Evolutionary conservation across 345 rosid genomes (phyloP), one percentile per base, ranked within the genome.

Genomic region (Eutrema yunnanense): DNA sequence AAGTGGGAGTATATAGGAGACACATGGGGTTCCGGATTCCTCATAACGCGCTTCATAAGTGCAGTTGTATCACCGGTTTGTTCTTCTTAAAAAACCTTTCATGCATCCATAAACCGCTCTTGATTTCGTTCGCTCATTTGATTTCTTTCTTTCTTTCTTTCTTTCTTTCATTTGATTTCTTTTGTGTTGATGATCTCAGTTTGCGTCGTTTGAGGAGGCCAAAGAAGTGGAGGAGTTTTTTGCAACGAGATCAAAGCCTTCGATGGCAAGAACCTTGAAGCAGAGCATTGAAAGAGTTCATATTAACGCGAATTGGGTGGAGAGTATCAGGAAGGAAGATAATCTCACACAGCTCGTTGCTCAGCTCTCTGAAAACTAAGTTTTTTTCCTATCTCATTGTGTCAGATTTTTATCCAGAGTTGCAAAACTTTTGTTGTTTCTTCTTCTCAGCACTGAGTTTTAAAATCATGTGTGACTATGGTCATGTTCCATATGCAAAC

Each of bases 151-250:
- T 27, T 6, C 3, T 27, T 38, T 14, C 47, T 16, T 7, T 2
- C 16, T 52, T 27, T 6, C 3, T 6, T 32, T 69, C 7, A 12
- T 34, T 22, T 41, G 32, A 57, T 27, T 38, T 14, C 47, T 16
- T 7, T 2, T 19, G 16, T 49, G 27, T 50, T 61, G 33, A 3
- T 65, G 30, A 32, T 48, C 12, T 19, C 87, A 95, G 99, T 90
- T 95, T 81, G 90, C 93, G 51, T 95, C 99, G 29, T 57, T 79
- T 70, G 96, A 95, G 81, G 90, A 82, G 79, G 90, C 84, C 6
- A 76, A 76, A 76, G 97, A 95, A 82, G 82, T 86, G 37, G 96
- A 87, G 78, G 94, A 95, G 79, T 92, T 81, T 88, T 95, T 88
- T 75, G 83, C 88, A 46, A 81, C 73, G 64, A 84, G 94, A 5